Base-by-base conservation (phyloP, 805 yeast genomes). In the Cyberlindnera maclurae region DNA sequence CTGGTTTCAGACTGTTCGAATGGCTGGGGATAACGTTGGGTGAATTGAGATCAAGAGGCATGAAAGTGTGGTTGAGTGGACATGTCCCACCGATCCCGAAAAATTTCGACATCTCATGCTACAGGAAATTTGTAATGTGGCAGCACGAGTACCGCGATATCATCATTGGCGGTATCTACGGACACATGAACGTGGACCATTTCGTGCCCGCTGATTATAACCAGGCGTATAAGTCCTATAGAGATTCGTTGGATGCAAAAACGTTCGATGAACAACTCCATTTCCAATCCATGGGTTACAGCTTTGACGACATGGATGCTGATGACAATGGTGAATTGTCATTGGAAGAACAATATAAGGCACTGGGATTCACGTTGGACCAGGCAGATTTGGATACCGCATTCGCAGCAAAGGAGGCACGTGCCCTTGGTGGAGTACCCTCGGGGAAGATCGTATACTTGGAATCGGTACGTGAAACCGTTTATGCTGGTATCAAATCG, bases 101-200 rank as follows among this genome's bases (percentile, higher is more conserved):
- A 57, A 86, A 86, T 57, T 76, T 73, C 44, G 94, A 86, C 51
- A 65, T 70, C 15, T 68, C 80, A 31, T 86, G 96, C 54, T 77
- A 74, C 47, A 67, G 86, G 36, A 85, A 85, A 58, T 81, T 77
- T 59, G 73, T 82, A 17, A 69, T 78, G n/a, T 86, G 95, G 95
- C 62, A 78, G 27, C 76, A 84, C 51, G 95, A 85, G 55, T 86
- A 81, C 55, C 68, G 94, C 47, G 96, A 86, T 57, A 73, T 86
- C 30, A 82, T 86, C 20, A 67, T 87, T 45, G 95, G 95, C 15
- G 87, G 89, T 10, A 62, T 86, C 24, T 86, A 73, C 57, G 96
- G 96, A 0, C 96, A 86, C 56, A 86, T 86, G 95, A 86, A 86
- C 59, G 67, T 85, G 39, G 95, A 87, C 55, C 95, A 86, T 62